Evolutionary conservation across 352 stramenopile species (phyloP), one percentile per base, ranked within the genome.

Genomic region (Phytopythium vexans): DNA sequence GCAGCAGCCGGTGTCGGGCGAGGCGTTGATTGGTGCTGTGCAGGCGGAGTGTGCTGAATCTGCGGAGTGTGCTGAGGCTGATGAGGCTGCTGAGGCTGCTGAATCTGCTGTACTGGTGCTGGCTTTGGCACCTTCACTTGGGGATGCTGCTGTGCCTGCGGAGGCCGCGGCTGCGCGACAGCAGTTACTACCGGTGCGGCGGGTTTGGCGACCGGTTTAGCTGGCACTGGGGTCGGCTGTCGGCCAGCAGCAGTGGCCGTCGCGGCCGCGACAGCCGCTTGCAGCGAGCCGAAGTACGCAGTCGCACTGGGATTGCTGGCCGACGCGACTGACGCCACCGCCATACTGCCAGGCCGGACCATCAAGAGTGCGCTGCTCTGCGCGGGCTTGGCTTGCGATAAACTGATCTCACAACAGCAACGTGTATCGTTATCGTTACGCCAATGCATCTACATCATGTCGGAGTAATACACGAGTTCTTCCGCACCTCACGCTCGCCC

Each of bases 201-300:
- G 37, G 60, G 56, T 39, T 81, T 75, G 1, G 58, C 58, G 1
- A 42, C 53, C 2, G 62, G 50, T 36, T 82, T 77, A 6, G 58
- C 52, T n/a, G 50, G 42, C 8, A 64, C 41, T 4, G 56, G 46
- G 1, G 21, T 14, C 35, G 27, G 62, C 56, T 75, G 63, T 10
- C 11, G 21, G 11, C 12, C 47, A 11, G 58, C 41, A 27, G 16
- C 31, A 32, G 12, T 51, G 15, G 35, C 46, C 4, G 21, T 52
- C n/a, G 46, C 9, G 3, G 46, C 46, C 8, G 46, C 46, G n/a
- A 40, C 35, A 1, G 46, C 46, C n/a, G 46, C 46, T 16, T 52
- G 46, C 35, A 52, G 35, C 34, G 46, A 52, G 34, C 46, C 42
- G 4, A 52, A 34, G 21, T 52, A 52, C 21, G 52, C 52, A 9